Percentiles rank a stretch among this genome's conserved stretches.
Evolutionary conservation across 1,139 yeast species (phyloP).

Genomic region (Yamadazyma atlantica): DNA sequence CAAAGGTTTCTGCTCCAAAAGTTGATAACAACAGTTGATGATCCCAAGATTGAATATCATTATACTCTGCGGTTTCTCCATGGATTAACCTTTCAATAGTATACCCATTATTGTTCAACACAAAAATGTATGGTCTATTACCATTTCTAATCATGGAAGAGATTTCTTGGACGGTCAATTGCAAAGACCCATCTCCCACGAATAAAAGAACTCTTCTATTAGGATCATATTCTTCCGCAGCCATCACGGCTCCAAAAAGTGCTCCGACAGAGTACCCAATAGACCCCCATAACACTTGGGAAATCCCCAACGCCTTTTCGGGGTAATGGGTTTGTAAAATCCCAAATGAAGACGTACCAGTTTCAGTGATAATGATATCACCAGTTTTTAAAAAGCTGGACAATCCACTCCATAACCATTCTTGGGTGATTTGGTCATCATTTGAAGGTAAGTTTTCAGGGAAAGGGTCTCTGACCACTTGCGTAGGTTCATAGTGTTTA

Average conservation of each 20-base stretch:
- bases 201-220: conserved; percentile 33
- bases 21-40: conserved; percentile 30
- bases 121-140: conserved; percentile 34
- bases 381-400: conserved; percentile 35
- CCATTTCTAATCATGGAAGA: conserved; percentile 36
- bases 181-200: conserved; percentile 45
- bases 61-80: conserved; percentile 35
- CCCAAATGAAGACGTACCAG: conserved; percentile 45
- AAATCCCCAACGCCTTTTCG: conserved; percentile 34
- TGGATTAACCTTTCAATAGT: conserved; percentile 42
- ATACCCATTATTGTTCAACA: conserved; percentile 40
- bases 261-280: conserved; percentile 89
- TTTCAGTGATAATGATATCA: conserved; percentile 37
- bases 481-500: conserved; percentile 17
- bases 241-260: conserved; percentile 74
- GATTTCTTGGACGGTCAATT: conserved; percentile 43
- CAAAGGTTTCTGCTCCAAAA: conserved; percentile 30
- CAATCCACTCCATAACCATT: conserved; percentile 36
- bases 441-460: conserved; percentile 10
- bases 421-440: conserved; percentile 26
- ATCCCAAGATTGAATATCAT: conserved; percentile 42
- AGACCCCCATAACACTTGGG: conserved; percentile 69
- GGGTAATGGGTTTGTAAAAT: conserved; percentile 39
- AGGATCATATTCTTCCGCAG: conserved; percentile 36
- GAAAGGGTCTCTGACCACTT: conserved; percentile 18